Percentiles rank a stretch among this genome's conserved stretches.
Conservation (phyloP, 75 land plant genomes). For the Sequoiadendron giganteum region DNA sequence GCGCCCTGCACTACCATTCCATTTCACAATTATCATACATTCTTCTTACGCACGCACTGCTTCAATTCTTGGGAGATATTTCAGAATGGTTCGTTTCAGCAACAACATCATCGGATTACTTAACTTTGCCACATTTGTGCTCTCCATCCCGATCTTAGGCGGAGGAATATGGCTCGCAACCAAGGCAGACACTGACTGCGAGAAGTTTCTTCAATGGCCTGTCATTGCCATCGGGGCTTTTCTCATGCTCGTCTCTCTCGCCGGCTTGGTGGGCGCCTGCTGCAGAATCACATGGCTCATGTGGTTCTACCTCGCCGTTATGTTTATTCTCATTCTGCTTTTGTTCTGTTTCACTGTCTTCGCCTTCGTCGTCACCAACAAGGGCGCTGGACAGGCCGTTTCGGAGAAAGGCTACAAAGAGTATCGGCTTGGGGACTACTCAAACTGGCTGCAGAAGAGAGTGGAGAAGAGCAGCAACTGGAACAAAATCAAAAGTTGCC, state of each 20-base stretch:
- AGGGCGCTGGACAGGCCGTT: constrained; percentile 52
- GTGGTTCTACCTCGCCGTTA: too few species aligned
- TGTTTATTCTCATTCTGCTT: too few species aligned
- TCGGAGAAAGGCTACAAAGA: not conserved
- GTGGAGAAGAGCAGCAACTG: constrained; percentile 28
- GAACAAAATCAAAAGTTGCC: not conserved
- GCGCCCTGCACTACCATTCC: too few species aligned
- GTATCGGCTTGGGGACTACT: constrained; percentile 15
- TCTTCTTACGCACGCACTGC: too few species aligned
- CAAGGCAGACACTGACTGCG: constrained; percentile 29
- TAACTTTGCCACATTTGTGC: not conserved
- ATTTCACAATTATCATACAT: too few species aligned
- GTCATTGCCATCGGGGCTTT: too few species aligned
- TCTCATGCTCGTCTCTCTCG: constrained; percentile 22
- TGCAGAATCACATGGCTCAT: too few species aligned
- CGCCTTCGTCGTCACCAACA: constrained; percentile 70
- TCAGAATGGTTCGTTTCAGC: too few species aligned
- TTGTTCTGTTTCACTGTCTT: constrained; percentile 28
- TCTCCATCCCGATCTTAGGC: constrained; percentile 29
- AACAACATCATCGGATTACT: too few species aligned
- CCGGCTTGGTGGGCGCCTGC: too few species aligned
- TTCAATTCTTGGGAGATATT: too few species aligned
- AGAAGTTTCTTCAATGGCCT: not conserved
- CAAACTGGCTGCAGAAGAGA: constrained; percentile 34
- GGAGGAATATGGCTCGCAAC: constrained; percentile 29